Evolutionary conservation across 352 stramenopile species (phyloP).

Genomic region (Aphanomyces astaci): DNA sequence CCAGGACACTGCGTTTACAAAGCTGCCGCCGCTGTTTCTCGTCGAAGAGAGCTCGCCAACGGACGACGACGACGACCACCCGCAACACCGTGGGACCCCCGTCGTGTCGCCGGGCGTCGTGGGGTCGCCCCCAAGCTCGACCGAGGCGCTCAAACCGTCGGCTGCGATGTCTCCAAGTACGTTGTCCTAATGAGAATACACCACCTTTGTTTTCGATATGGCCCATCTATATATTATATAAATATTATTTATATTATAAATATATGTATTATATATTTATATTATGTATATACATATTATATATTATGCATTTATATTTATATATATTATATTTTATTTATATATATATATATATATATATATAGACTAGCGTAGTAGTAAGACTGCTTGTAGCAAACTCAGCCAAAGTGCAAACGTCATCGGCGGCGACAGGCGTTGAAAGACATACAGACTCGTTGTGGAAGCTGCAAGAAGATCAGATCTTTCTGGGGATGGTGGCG

Average conservation of each 20-base stretch:
- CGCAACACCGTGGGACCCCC: background rate
- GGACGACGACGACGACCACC: conserved; percentile 3
- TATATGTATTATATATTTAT: too few species aligned
- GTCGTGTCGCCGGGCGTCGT: background rate
- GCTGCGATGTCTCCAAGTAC: background rate
- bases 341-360: too few species aligned
- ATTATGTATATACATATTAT: too few species aligned
- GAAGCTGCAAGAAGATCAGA: conserved; percentile 92
- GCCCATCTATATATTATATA: too few species aligned
- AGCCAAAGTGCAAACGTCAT: background rate
- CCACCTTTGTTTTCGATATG: background rate
- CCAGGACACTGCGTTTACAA: conserved; percentile 24
- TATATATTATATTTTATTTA: too few species aligned
- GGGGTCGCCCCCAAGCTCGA: background rate
- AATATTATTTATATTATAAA: too few species aligned
- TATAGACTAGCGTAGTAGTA: too few species aligned
- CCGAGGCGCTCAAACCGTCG: background rate
- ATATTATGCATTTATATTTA: too few species aligned
- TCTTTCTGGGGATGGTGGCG: conserved; percentile 96
- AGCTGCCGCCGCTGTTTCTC: conserved; percentile 67
- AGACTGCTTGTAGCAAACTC: conserved; percentile 1
- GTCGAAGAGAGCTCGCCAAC: conserved; percentile 60
- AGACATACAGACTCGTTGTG: conserved; percentile 24
- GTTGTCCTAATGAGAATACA: background rate
- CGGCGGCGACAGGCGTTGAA: conserved; percentile 13